Evolutionary conservation across 2,329 filamentous ascomycete species (phyloP).

Genomic region (Pseudogymnoascus sp.): DNA sequence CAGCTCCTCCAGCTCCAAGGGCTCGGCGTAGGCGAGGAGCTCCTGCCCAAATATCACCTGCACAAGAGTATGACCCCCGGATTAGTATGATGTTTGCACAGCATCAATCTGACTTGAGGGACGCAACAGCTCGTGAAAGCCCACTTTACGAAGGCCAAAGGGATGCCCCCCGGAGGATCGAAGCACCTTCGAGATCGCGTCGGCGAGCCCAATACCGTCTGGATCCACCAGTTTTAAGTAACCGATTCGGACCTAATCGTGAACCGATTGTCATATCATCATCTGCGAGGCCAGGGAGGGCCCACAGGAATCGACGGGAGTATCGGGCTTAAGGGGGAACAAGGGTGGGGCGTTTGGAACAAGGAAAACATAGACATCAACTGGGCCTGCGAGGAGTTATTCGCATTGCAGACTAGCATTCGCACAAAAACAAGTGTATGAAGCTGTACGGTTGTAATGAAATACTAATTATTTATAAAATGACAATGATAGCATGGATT

Average conservation of each 20-base stretch:
- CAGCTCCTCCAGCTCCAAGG: slow-evolving; percentile 20
- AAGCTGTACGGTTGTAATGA: slow-evolving; percentile 1
- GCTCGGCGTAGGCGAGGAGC: slow-evolving; percentile 15
- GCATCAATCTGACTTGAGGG: slow-evolving; percentile 23
- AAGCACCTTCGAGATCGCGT: slow-evolving; percentile 18
- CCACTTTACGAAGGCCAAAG: slow-evolving; percentile 15
- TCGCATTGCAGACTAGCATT: neutral
- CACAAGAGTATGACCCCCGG: slow-evolving; percentile 24
- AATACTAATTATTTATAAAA: slow-evolving; percentile 1
- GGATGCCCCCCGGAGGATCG: slow-evolving; percentile 14
- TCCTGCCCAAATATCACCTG: neutral
- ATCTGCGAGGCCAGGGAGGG: neutral
- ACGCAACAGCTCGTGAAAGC: slow-evolving; percentile 12
- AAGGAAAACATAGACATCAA: slow-evolving; percentile 1
- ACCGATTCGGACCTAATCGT: neutral
- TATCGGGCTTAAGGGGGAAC: neutral
- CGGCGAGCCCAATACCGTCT: slow-evolving; percentile 19
- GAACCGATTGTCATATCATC: slow-evolving; percentile 4
- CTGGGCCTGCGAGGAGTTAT: neutral
- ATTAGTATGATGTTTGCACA: slow-evolving; percentile 28
- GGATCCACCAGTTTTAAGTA: slow-evolving; percentile 8
- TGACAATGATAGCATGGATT: neutral
- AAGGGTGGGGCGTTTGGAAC: neutral
- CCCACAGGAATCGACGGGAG: slow-evolving; percentile 8
- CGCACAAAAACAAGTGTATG: neutral